Base-by-base conservation (phyloP, 208 protist species). In the Leishmania tarentolae region DNA sequence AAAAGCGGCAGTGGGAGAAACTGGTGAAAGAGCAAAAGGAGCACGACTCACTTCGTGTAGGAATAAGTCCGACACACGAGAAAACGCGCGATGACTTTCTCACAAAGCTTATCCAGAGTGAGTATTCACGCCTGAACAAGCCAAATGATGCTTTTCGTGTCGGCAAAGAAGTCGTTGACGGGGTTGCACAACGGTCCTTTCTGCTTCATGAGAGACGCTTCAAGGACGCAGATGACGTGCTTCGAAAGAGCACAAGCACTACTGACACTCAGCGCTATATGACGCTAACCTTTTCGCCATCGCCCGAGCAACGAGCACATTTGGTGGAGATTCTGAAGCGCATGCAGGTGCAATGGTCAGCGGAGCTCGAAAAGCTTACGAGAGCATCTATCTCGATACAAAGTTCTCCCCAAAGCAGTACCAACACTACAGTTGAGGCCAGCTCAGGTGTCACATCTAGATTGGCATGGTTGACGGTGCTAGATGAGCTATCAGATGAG, bases 181-280 rank as follows among this genome's bases (percentile, higher is more conserved):
- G 91, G 56, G 78, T 95, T 7, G 80, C 72, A 3, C 85, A 83
- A 46, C 82, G 84, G 17, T 70, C 90, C 53, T 71, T 81, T 71
- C 37, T 84, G 21, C 42, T 83, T 50, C 73, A 86, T 63, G 76
- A 83, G 53, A 84, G 80, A 57, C 75, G 94, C 6, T 89, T 93
- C 42, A 76, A 85, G 13, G 90, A 95, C 47, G 84, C 87, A 0
- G 88, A 95, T 70, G 94, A 97, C 47, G 87, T 97, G 7, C 70
- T 97, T 77, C 82, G 92, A 68, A 87, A 81, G 70, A 76, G 63
- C 59, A 82, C 84, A 8, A 88, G 90, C 35, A 83, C 77, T 57
- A 81, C 59, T 37, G 81, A 90, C 65, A 92, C 87, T 21, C 42
- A 83, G 68, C 82, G 80, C 8, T 97, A 92, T 79, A 69, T 93